A percentile compares a stretch with the other conserved stretches of the same genome.
These are phyloP conservation scores for Physocladia obscura DNA, from an alignment of 192 early-diverging fungal genomes.

Conservation along the genomic window DNA sequence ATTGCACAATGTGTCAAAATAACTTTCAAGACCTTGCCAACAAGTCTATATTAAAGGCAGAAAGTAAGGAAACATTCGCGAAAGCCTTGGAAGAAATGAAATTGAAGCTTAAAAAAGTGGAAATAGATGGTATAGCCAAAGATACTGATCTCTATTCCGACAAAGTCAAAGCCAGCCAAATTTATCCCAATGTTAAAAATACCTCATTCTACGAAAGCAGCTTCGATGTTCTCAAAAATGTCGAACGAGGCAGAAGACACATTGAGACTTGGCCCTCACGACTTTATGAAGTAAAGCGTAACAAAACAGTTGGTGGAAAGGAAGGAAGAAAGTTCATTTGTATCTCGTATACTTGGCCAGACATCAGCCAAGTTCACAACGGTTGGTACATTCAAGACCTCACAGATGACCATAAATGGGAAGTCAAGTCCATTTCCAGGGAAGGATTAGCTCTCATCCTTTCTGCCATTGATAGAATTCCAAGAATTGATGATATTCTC, in stretches of 20 bases:
- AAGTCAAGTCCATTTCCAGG: not conserved
- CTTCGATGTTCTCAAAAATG: not conserved
- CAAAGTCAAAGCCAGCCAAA: no score
- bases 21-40: no score
- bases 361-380: not conserved
- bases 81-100: not conserved
- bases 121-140: not conserved
- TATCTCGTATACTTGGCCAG: conserved; percentile 1
- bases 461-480: not conserved
- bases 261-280: not conserved
- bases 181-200: no score
- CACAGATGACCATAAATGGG: conserved; percentile 2
- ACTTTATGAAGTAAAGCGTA: not conserved
- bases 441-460: not conserved
- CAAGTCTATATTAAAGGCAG: no score
- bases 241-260: not conserved
- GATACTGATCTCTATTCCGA: no score
- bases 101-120: not conserved
- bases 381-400: not conserved
- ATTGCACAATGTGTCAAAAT: no score
- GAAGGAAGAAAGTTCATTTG: not conserved
- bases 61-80: no score
- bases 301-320: not conserved
- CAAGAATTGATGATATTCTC: not conserved
- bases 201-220: not conserved